Conservation (phyloP, 441 rosid genomes). For the Iberis amara region DNA sequence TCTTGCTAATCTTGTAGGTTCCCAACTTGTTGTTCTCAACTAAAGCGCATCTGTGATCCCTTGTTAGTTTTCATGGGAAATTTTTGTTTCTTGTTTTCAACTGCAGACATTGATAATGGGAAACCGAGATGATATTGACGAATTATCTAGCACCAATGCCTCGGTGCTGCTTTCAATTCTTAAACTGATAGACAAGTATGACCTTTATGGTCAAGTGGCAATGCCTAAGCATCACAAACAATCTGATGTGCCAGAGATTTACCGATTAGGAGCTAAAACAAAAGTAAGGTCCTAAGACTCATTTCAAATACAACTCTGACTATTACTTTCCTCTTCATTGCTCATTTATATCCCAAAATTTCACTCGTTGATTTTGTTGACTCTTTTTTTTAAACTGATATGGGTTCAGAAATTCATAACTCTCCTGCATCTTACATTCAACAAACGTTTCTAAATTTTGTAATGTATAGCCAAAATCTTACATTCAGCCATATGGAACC, state of each 20-base stretch:
- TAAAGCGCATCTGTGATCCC: background rate
- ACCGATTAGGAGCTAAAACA: slow-evolving; percentile 75
- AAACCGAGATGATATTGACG: slow-evolving; percentile 76
- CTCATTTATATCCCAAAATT: background rate
- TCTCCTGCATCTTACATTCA: background rate
- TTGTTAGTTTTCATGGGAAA: no score
- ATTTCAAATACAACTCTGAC: background rate
- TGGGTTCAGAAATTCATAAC: background rate
- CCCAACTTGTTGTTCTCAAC: background rate
- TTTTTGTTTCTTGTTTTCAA: background rate
- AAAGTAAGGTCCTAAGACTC: slow-evolving; percentile 40
- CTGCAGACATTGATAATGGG: slow-evolving; percentile 79
- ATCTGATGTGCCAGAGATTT: slow-evolving; percentile 44
- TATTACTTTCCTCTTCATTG: background rate
- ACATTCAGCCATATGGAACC: background rate
- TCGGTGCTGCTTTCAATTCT: slow-evolving; percentile 62
- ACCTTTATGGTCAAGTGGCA: slow-evolving; percentile 84
- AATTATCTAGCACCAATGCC: slow-evolving; percentile 69
- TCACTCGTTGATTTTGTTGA: background rate
- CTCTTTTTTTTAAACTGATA: slow-evolving; percentile 1
- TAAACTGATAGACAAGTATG: slow-evolving; percentile 75
- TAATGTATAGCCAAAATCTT: background rate
- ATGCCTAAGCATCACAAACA: slow-evolving; percentile 67
- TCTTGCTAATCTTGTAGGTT: slow-evolving; percentile 74
- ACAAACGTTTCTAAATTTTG: background rate